These are phyloP conservation scores for Paspalum notatum DNA, from an alignment of 176 grass and related monocot species.

Conservation along the genomic window DNA sequence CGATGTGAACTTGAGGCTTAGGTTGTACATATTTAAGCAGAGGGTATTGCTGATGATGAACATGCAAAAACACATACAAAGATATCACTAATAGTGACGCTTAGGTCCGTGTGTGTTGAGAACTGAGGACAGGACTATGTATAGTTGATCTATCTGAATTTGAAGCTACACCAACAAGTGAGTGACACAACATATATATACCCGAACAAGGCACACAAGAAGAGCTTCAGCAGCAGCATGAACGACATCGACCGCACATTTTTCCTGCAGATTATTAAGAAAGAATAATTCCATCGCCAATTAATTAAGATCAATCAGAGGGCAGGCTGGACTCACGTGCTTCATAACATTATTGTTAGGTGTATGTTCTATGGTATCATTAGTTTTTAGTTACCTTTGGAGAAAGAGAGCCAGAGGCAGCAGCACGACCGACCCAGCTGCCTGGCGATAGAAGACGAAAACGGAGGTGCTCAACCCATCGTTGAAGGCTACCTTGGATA, in stretches of 20 bases:
- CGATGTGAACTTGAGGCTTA: slow-evolving; percentile 72
- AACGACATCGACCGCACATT: slow-evolving; percentile 38
- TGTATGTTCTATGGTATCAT: neutral
- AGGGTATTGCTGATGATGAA: slow-evolving; percentile 50
- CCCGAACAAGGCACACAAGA: slow-evolving; percentile 65
- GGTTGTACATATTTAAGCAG: slow-evolving; percentile 52
- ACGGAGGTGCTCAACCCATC: slow-evolving; percentile 63
- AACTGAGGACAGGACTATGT: too few species aligned
- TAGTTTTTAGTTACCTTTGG: neutral
- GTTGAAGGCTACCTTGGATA: slow-evolving; percentile 68
- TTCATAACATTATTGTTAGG: too few species aligned
- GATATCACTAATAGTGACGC: neutral
- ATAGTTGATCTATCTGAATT: too few species aligned
- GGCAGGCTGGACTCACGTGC: too few species aligned
- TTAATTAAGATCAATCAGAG: too few species aligned
- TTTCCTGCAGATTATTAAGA: slow-evolving; percentile 29
- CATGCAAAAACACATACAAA: neutral
- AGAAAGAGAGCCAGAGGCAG: slow-evolving; percentile 53
- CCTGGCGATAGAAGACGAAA: slow-evolving; percentile 92
- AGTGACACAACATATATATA: slow-evolving; percentile 8
- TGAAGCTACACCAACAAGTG: neutral
- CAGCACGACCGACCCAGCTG: slow-evolving; percentile 43
- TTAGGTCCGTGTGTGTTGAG: too few species aligned
- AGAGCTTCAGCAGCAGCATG: slow-evolving; percentile 56
- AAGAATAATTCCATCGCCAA: too few species aligned